A percentile compares a stretch with the other conserved stretches of the same genome.
Evolutionary conservation across 495 filamentous ascomycete genomes (phyloP).

Genomic region (Antarctomyces pellizariae): DNA sequence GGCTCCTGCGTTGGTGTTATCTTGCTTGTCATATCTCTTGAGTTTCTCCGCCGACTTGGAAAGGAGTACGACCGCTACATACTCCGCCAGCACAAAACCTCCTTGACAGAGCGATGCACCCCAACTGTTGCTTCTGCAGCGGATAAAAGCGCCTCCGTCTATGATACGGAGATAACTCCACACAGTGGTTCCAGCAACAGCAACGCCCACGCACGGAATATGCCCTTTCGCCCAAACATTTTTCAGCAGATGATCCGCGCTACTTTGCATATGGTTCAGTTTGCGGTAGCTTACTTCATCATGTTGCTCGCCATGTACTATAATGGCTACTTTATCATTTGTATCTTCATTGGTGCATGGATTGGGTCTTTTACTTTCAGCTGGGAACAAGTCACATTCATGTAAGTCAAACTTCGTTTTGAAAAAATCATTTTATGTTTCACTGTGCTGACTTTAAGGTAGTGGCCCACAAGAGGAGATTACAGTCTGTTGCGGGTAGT

Average conservation of each 20-base stretch:
- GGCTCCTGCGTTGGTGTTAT: slow-evolving; percentile 49
- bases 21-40: slow-evolving; percentile 35
- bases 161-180: neutral
- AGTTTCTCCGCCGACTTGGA: slow-evolving; percentile 32
- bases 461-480: slow-evolving; percentile 5
- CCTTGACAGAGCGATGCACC: no score
- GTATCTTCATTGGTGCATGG: slow-evolving; percentile 37
- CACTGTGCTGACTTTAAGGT: slow-evolving; percentile 1
- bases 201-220: no score
- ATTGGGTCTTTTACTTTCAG: slow-evolving; percentile 33
- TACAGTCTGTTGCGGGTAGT: slow-evolving; percentile 8
- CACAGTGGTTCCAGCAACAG: slow-evolving; percentile 4
- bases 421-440: neutral
- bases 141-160: slow-evolving; percentile 3
- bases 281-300: slow-evolving; percentile 45
- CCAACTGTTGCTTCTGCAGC: slow-evolving; percentile 2
- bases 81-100: slow-evolving; percentile 19
- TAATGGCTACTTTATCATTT: slow-evolving; percentile 31
- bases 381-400: slow-evolving; percentile 19
- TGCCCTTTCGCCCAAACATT: slow-evolving; percentile 26
- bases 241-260: slow-evolving; percentile 38
- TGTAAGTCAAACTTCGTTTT: neutral
- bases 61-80: slow-evolving; percentile 39
- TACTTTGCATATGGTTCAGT: slow-evolving; percentile 37
- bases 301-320: slow-evolving; percentile 32